These are phyloP conservation scores for Trametes meyenii DNA, from an alignment of 768 basidiomycete species.

Conservation along the genomic window DNA sequence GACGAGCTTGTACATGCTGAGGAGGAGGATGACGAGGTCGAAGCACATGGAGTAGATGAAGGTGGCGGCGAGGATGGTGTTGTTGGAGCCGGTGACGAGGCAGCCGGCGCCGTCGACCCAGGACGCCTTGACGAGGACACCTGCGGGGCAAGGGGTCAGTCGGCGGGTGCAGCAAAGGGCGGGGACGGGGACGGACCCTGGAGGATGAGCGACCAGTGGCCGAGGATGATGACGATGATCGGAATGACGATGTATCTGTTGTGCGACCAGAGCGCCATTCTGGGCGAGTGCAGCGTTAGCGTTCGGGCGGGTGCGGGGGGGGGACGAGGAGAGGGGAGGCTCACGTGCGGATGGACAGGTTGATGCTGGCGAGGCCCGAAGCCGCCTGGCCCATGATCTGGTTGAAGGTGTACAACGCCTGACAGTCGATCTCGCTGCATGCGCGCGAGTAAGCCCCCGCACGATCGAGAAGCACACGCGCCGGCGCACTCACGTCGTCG, in stretches of 20 bases:
- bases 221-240: constrained; percentile 59
- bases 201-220: constrained; percentile 73
- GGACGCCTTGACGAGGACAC: constrained; percentile 56
- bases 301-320: not conserved
- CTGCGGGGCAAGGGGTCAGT: constrained; percentile 37
- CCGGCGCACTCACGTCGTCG: constrained; percentile 32
- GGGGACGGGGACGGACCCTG: constrained; percentile 47
- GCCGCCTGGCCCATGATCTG: constrained; percentile 48
- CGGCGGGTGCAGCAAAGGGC: not conserved
- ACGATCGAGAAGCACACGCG: not conserved
- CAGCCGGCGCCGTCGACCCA: constrained; percentile 57
- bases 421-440: constrained; percentile 44
- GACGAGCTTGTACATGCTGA: constrained; percentile 65
- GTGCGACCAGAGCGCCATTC: constrained; percentile 70
- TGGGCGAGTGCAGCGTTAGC: constrained; percentile 18
- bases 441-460: not conserved
- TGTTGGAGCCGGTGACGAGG: constrained; percentile 63
- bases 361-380: constrained; percentile 49
- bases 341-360: constrained; percentile 51
- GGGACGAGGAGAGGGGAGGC: not conserved
- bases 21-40: constrained; percentile 60
- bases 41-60: constrained; percentile 82
- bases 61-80: constrained; percentile 63
- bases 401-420: constrained; percentile 51
- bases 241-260: constrained; percentile 52